Evolutionary conservation across 495 filamentous ascomycete species (phyloP).

Genomic region (Neohortaea acidophila): DNA sequence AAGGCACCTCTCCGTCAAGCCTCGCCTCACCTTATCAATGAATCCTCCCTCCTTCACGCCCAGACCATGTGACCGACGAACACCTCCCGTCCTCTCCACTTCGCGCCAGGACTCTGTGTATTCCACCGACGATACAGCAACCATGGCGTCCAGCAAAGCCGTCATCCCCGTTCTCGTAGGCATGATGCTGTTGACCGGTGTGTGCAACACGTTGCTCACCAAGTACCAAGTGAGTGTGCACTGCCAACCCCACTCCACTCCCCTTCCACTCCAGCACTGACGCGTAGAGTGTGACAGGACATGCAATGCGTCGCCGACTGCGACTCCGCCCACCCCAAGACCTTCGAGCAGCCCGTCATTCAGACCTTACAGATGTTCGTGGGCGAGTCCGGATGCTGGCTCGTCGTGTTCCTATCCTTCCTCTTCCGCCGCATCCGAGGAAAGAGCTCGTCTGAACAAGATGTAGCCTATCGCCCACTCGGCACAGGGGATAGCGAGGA

Average conservation of each 20-base stretch:
- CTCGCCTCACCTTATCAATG: no score
- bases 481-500: constrained; percentile 18
- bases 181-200: constrained; percentile 85
- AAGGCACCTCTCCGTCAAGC: no score
- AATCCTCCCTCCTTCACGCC: no score
- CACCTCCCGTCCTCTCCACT: no score
- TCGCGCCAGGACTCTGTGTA: no score
- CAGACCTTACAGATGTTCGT: constrained; percentile 94
- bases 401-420: constrained; percentile 54
- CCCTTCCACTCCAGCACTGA: not conserved
- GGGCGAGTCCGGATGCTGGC: constrained; percentile 83
- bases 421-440: constrained; percentile 45
- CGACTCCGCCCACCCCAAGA: constrained; percentile 48
- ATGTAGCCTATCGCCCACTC: constrained; percentile 51
- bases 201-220: constrained; percentile 92
- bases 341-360: constrained; percentile 89
- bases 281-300: constrained; percentile 40
- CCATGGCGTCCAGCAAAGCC: constrained; percentile 1
- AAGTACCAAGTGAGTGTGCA: constrained; percentile 98
- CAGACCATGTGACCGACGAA: no score
- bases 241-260: constrained; percentile 12
- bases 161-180: constrained; percentile 66
- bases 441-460: not conserved
- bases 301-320: constrained; percentile 93
- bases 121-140: no score